Conservation (phyloP, 805 yeast genomes). For the Barnettozyma siamensis region DNA sequence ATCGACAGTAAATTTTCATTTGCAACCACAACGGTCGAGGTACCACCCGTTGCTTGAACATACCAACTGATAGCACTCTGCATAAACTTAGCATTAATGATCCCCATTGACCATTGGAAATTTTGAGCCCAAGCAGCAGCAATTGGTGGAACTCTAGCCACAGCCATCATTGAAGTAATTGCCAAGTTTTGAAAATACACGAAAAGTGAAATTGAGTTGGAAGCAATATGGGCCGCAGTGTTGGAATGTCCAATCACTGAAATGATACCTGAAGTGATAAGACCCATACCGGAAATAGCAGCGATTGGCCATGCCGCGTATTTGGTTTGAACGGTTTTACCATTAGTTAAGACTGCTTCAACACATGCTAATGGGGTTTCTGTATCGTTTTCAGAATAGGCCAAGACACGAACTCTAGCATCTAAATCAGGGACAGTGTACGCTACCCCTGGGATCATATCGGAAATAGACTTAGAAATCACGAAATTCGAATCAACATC, state of each 20-base stretch:
- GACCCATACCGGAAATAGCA: constrained; percentile 80
- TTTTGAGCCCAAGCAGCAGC: constrained; percentile 91
- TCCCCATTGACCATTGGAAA: constrained; percentile 92
- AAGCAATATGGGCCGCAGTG: constrained; percentile 85
- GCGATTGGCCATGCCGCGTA: constrained; percentile 96
- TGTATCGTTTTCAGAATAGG: constrained; percentile 46
- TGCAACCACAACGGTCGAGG: constrained; percentile 66
- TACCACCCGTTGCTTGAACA: constrained; percentile 84
- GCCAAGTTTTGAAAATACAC: constrained; percentile 86
- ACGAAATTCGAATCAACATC: constrained; percentile 52
- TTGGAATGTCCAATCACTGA: constrained; percentile 82
- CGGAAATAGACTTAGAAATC: constrained; percentile 36
- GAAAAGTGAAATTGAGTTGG: constrained; percentile 79
- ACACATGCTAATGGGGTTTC: constrained; percentile 76
- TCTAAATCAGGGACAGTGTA: constrained; percentile 91
- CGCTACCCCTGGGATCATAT: constrained; percentile 73
- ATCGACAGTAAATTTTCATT: constrained; percentile 65
- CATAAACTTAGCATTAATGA: constrained; percentile 74
- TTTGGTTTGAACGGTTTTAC: constrained; percentile 89
- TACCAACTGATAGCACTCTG: constrained; percentile 82
- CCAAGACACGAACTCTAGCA: constrained; percentile 77
- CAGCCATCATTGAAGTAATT: constrained; percentile 78
- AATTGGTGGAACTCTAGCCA: constrained; percentile 83
- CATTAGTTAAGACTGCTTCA: constrained; percentile 79
- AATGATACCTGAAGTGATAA: constrained; percentile 73